phyloP scores from a whole-genome alignment of 2,329 filamentous ascomycete species.

The Cadophora gregata region DNA sequence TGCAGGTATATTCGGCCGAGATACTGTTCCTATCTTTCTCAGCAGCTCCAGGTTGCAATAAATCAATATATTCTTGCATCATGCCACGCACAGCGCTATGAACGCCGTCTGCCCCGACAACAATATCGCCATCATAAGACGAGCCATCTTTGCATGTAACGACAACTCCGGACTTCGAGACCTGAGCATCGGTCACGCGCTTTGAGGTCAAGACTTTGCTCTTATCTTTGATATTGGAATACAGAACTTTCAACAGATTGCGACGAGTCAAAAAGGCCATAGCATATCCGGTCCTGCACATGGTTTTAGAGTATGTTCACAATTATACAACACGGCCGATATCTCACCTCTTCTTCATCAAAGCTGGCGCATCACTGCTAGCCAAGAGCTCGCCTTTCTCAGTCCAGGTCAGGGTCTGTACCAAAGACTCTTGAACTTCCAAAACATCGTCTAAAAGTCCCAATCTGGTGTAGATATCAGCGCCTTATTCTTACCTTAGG shows the following conservation, averaged over 20 bases:
- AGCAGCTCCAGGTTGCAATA: conserved; percentile 12
- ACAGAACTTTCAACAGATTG: conserved; percentile 30
- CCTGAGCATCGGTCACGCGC: conserved; percentile 28
- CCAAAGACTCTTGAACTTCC: conserved; percentile 15
- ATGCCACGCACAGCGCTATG: conserved; percentile 33
- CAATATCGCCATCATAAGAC: conserved; percentile 33
- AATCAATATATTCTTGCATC: conserved; percentile 32
- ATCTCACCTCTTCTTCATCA: conserved; percentile 12
- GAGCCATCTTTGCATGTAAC: conserved; percentile 36
- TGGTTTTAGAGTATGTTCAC: conserved; percentile 2
- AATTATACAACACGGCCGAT: not conserved
- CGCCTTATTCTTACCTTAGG: not conserved
- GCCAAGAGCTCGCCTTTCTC: conserved; percentile 33
- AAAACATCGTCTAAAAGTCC: conserved; percentile 46
- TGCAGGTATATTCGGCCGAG: conserved; percentile 34
- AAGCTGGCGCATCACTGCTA: conserved; percentile 28
- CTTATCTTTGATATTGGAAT: conserved; percentile 30
- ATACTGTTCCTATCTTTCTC: conserved; percentile 30
- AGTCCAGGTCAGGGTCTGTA: conserved; percentile 17
- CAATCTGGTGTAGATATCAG: conserved; percentile 36
- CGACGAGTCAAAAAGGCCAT: conserved; percentile 25
- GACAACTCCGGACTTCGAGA: conserved; percentile 24
- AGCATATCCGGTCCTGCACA: conserved; percentile 34
- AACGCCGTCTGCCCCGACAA: conserved; percentile 41
- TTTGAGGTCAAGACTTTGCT: conserved; percentile 37